Base-by-base conservation (phyloP, 768 basidiomycete genomes). In the Lactarius vividus region DNA sequence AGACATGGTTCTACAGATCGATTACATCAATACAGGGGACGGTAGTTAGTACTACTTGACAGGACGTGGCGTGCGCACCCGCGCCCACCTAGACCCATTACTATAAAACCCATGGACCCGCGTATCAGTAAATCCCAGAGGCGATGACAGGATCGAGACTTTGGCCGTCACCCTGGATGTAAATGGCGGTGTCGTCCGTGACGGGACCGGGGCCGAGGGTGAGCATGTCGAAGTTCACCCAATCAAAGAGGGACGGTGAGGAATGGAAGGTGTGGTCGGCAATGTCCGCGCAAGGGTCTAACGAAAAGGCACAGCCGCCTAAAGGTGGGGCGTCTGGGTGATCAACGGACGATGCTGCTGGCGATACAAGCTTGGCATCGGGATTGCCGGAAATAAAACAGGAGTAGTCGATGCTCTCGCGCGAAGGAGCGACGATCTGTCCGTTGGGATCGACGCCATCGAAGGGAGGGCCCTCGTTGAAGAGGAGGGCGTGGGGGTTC, bases 321-420 rank as follows among this genome's bases (percentile, higher is more conserved):
- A 52, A 20, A 13, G 56, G 23, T 2, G 23, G 35, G 6, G 33
- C 6, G 15, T 61, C 46, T 11, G 46, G 31, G 26, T 39, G 9
- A 31, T 29, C 35, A 52, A 37, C 40, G 26, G 18, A 23, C 20
- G 44, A 44, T 2, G 42, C 28, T 8, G 59, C 35, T 8, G 54
- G 59, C 37, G 65, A 54, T 35, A 61, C 59, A 29, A 68, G 52
- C 31, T 62, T 42, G 10, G 62, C 66, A 35, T 67, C 57, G 33
- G 66, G 66, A 20, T 67, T 46, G 16, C 66, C 66, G 2, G 61
- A 63, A 26, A 63, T 63, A 53, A 35, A 57, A 26, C 56, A 20
- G 39, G 55, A 49, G 31, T 66, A 66, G 65, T 66, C 60, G 35
- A 62, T 42, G 37, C 35, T 39, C 44, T 57, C 35, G n/a, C 59